phyloP scores from a whole-genome alignment of 768 basidiomycete genomes.

The Boletus subcaerulescens region DNA sequence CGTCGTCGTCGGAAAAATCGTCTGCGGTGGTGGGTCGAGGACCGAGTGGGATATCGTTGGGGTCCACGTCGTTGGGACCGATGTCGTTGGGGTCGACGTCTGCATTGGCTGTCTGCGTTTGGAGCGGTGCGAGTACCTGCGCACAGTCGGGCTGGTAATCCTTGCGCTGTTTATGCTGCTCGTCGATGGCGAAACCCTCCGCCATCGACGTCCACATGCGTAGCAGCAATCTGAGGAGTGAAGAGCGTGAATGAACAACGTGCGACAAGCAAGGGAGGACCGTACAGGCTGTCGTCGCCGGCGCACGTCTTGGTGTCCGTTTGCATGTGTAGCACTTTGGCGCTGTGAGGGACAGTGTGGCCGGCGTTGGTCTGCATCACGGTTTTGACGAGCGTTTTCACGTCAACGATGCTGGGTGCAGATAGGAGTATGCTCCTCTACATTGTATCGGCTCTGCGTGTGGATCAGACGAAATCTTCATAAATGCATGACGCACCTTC shows the following conservation, averaged over 20 bases:
- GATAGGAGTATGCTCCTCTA: neutral
- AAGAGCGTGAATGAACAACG: neutral
- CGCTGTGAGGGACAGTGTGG: conserved; percentile 29
- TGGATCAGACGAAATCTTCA: neutral
- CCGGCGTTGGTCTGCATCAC: conserved; percentile 37
- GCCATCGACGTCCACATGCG: conserved; percentile 48
- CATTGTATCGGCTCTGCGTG: conserved; percentile 11
- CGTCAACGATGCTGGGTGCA: conserved; percentile 41
- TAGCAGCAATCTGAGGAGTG: conserved; percentile 35
- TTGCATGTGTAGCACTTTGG: conserved; percentile 33
- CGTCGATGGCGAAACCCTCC: conserved; percentile 43
- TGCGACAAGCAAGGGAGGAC: conserved; percentile 11
- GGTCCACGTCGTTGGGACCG: conserved; percentile 10
- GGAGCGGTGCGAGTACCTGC: conserved; percentile 11
- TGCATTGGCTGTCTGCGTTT: neutral
- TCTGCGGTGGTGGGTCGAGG: conserved; percentile 7
- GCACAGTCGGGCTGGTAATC: conserved; percentile 11
- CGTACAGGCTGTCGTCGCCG: conserved; percentile 50
- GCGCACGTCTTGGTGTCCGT: conserved; percentile 42
- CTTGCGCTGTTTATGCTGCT: conserved; percentile 34
- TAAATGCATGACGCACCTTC: conserved; percentile 3
- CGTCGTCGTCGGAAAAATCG: conserved; percentile 31
- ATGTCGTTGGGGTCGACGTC: conserved; percentile 14
- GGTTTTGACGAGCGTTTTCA: conserved; percentile 35
- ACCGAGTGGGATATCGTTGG: conserved; percentile 1